phyloP scores from a whole-genome alignment of 2,329 filamentous ascomycete species.

The Ascosphaera apis region DNA sequence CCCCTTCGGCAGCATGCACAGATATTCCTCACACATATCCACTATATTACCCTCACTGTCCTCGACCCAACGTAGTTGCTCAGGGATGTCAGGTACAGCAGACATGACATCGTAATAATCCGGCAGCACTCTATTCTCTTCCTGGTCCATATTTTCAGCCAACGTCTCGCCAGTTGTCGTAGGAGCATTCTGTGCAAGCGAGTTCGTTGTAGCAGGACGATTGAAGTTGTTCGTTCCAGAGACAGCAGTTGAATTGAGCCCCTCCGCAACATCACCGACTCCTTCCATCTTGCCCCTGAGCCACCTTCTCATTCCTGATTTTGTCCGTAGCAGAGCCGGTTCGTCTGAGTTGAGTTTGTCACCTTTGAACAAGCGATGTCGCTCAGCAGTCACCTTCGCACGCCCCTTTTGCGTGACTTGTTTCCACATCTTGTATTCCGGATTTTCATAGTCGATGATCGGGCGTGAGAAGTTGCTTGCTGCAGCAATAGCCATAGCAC shows the following conservation, averaged over 20 bases:
- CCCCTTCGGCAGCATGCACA: conserved; percentile 52
- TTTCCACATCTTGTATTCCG: conserved; percentile 94
- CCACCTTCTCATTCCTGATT: conserved; percentile 76
- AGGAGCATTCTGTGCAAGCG: conserved; percentile 21
- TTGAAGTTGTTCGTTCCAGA: too few relatives aligned
- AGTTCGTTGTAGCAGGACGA: conserved; percentile 15
- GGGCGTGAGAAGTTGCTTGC: conserved; percentile 44
- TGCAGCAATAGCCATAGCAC: conserved; percentile 43
- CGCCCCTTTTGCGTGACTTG: conserved; percentile 95
- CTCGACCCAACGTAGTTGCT: conserved; percentile 65
- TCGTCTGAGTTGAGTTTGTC: conserved; percentile 71
- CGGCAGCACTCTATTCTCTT: conserved; percentile 62
- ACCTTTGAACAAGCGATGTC: conserved; percentile 65
- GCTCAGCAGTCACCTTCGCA: conserved; percentile 62
- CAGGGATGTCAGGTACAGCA: conserved; percentile 61
- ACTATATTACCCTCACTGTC: conserved; percentile 76
- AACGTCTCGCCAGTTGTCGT: conserved; percentile 47
- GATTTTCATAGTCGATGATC: conserved; percentile 64
- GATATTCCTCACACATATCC: conserved; percentile 65
- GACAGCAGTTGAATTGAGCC: conserved; percentile 15
- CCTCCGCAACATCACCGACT: conserved; percentile 28
- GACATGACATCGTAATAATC: conserved; percentile 86
- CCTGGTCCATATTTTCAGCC: conserved; percentile 83
- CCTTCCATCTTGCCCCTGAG: conserved; percentile 54
- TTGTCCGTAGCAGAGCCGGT: conserved; percentile 62